Evolutionary conservation across 192 early-diverging fungal species (phyloP).

Genomic region (Phycomyces blakesleeanus): DNA sequence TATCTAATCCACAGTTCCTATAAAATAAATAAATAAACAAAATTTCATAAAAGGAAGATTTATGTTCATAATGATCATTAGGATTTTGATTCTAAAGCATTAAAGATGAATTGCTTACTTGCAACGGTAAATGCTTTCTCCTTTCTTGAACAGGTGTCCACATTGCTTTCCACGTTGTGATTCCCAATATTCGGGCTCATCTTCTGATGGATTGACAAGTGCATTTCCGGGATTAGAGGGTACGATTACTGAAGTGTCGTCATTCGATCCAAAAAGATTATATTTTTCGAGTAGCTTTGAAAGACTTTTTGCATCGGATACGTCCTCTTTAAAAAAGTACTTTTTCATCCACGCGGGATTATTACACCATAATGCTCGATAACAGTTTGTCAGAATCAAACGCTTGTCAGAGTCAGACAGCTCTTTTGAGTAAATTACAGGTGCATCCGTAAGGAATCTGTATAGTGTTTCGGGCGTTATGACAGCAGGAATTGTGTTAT

Average conservation of each 20-base stretch:
- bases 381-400: slow-evolving; percentile 26
- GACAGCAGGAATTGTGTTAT: background rate
- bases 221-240: slow-evolving; percentile 6
- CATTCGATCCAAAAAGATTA: slow-evolving; percentile 10
- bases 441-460: slow-evolving; percentile 28
- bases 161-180: slow-evolving; percentile 78
- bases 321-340: slow-evolving; percentile 29
- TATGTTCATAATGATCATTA: too few relatives aligned
- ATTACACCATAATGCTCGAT: slow-evolving; percentile 31
- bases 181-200: slow-evolving; percentile 60
- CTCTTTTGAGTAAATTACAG: slow-evolving; percentile 8
- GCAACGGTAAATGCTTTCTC: slow-evolving; percentile 94
- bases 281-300: slow-evolving; percentile 15
- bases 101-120: slow-evolving; percentile 41
- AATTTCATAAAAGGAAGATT: too few relatives aligned
- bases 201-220: slow-evolving; percentile 14
- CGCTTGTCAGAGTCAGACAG: slow-evolving; percentile 2
- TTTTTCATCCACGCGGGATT: slow-evolving; percentile 21
- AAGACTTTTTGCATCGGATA: slow-evolving; percentile 10
- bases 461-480: slow-evolving; percentile 11
- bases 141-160: slow-evolving; percentile 91
- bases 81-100: too few relatives aligned
- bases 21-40: background rate
- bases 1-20: slow-evolving; percentile 94
- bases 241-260: background rate